Evolutionary conservation across 2,329 filamentous ascomycete genomes (phyloP).

Genomic region (Cladophialophora psammophila): DNA sequence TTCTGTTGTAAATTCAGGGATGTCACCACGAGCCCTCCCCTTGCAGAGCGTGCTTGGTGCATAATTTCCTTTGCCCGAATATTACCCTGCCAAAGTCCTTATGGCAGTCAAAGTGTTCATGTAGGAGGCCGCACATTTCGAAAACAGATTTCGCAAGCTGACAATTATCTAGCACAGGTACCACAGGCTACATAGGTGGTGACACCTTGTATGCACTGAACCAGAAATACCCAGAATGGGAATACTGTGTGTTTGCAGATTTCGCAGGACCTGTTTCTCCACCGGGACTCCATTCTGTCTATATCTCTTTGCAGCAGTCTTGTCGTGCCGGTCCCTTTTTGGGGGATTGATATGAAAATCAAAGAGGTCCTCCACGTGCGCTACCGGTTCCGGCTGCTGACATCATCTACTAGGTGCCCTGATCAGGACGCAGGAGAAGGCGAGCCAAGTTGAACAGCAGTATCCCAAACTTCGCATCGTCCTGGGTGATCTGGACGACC

Average conservation of each 20-base stretch:
- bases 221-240: conserved; percentile 55
- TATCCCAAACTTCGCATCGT: conserved; percentile 53
- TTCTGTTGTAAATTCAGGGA: no score
- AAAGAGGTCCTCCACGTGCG: not conserved
- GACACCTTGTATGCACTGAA: conserved; percentile 56
- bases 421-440: conserved; percentile 54
- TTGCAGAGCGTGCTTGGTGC: no score
- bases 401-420: conserved; percentile 40
- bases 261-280: not conserved
- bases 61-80: no score
- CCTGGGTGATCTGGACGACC: conserved; percentile 52
- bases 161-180: conserved; percentile 51
- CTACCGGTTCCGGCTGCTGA: conserved; percentile 5
- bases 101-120: conserved; percentile 16
- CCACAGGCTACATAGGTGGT: conserved; percentile 62
- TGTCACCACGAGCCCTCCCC: no score
- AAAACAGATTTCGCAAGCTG: conserved; percentile 8
- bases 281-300: not conserved
- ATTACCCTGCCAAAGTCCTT: not conserved
- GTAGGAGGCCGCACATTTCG: not conserved
- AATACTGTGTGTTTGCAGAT: conserved; percentile 45
- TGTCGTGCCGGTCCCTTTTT: not conserved
- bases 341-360: not conserved
- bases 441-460: conserved; percentile 46
- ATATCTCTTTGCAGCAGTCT: not conserved